Conservation (phyloP, 208 protist genomes). For the Leishmania turanica region DNA sequence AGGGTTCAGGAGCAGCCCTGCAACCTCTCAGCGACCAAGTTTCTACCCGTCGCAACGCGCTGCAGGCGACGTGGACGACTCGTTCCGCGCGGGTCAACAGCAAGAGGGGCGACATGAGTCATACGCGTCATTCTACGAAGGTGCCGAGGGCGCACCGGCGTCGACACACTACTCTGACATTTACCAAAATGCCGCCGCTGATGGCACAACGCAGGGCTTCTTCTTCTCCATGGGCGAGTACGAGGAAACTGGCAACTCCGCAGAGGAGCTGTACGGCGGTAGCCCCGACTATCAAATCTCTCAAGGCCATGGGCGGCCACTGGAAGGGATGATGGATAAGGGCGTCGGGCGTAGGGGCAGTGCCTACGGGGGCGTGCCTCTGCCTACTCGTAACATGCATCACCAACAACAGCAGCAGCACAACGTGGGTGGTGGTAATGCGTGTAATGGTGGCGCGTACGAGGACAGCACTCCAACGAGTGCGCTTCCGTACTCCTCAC, state of each 20-base stretch:
- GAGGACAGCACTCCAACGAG: not conserved
- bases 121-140: constrained; percentile 18
- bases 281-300: not conserved
- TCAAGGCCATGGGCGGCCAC: not conserved
- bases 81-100: not conserved
- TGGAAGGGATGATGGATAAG: not conserved
- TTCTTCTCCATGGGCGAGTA: constrained; percentile 21
- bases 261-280: constrained; percentile 16
- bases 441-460: not conserved
- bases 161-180: constrained; percentile 1
- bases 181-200: constrained; percentile 7
- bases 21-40: not conserved
- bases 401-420: not conserved
- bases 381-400: not conserved
- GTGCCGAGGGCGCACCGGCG: not conserved
- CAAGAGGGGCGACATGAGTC: not conserved
- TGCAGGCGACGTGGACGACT: not conserved
- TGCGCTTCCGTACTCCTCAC: not conserved
- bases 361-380: not conserved
- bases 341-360: not conserved
- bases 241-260: not conserved
- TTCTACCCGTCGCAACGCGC: not conserved
- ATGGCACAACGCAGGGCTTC: constrained; percentile 28
- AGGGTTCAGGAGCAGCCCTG: constrained; percentile 5
- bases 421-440: not conserved